phyloP scores from a whole-genome alignment of 306 rosid species.

The Psophocarpus tetragonolobus region DNA sequence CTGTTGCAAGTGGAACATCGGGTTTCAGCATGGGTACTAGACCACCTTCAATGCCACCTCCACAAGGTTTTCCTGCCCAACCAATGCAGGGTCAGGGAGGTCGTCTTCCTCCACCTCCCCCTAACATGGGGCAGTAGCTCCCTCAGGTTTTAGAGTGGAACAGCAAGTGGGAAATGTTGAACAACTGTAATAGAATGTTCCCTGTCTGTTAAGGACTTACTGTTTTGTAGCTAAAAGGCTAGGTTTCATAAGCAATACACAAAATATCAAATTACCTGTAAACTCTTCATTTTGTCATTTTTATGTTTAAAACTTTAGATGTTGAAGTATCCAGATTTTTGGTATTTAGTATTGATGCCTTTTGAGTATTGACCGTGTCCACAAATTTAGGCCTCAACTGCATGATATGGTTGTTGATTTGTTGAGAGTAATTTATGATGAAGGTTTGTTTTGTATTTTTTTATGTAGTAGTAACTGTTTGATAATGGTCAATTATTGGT shows the following conservation, averaged over 20 bases:
- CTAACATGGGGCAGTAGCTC: constrained; percentile 54
- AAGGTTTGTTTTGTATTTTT: neutral
- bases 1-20: constrained; percentile 49
- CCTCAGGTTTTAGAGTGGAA: neutral
- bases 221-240: neutral
- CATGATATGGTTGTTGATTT: neutral
- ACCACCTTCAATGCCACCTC: constrained; percentile 76
- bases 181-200: neutral
- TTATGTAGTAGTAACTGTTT: neutral
- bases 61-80: constrained; percentile 71
- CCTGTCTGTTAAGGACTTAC: neutral
- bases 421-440: neutral
- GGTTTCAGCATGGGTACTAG: constrained; percentile 66
- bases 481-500: too few species aligned
- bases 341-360: neutral
- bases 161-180: neutral
- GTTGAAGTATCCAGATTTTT: neutral
- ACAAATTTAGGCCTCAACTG: neutral
- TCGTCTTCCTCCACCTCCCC: constrained; percentile 70
- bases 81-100: constrained; percentile 55
- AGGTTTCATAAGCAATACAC: neutral
- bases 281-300: neutral
- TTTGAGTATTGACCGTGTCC: neutral
- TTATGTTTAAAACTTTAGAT: neutral
- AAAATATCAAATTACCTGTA: neutral